Conservation (phyloP, 2,329 filamentous ascomycete genomes). For the Aspergillus sp. region DNA sequence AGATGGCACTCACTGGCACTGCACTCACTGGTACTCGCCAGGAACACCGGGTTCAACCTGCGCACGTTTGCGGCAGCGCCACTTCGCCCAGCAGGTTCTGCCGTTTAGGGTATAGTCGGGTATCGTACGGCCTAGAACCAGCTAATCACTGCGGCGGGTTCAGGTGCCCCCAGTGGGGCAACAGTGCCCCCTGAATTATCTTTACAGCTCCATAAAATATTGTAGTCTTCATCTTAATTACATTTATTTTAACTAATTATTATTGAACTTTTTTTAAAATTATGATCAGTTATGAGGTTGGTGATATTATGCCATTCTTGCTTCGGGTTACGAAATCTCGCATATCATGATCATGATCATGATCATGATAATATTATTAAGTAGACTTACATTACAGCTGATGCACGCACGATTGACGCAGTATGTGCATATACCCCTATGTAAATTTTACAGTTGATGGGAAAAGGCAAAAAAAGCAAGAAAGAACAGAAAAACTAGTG, state of each 20-base stretch:
- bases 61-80: conserved; percentile 18
- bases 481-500: not conserved
- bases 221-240: not conserved
- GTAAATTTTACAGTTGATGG: no score
- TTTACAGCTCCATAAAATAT: not conserved
- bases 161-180: conserved; percentile 18
- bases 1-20: not conserved
- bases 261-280: no score
- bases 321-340: no score
- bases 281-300: no score
- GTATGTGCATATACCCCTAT: no score
- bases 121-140: conserved; percentile 13
- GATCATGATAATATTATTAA: no score
- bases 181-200: conserved; percentile 11
- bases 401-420: no score
- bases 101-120: conserved; percentile 7
- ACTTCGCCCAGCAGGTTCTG: conserved; percentile 7
- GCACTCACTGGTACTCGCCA: not conserved
- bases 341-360: no score
- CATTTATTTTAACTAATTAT: not conserved
- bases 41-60: not conserved
- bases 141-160: conserved; percentile 4
- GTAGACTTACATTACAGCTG: no score
- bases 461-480: no score
- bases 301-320: no score